Evolutionary conservation across 371 early-diverging fungal species (phyloP), one percentile per base, ranked within the genome.

Genomic region (Dichotomocladium elegans): DNA sequence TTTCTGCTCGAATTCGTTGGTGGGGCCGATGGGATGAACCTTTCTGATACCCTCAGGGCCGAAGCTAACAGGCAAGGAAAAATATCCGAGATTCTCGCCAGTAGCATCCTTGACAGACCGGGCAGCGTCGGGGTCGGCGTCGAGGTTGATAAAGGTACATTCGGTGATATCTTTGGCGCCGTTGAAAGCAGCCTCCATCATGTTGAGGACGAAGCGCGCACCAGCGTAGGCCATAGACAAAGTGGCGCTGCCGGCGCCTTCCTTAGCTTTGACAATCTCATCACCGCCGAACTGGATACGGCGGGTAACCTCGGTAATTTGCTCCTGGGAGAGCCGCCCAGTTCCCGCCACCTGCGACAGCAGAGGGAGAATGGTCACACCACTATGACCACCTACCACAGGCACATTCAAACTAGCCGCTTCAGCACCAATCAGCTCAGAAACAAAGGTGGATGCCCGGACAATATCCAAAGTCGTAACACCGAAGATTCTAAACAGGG

Each of bases 281-380:
- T 95, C 95, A 58, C 95, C 95, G 66, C 93, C 95, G 68, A 80
- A 95, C 70, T 95, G 95, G 56, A 95, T 91, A 52, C 95, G 88
- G 34, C 93, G 58, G 54, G 89, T 91, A 19, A 95, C 78, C 19
- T 77, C 58, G 45, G 88, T 88, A 53, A 85, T 68, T 74, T 91
- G 85, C 31, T 83, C 89, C 40, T 89, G 66, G 31, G 78, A 69
- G 58, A 91, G 81, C 48, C 63, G 59, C 3, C 71, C 68, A 50
- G 86, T 80, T 47, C 60, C 68, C 22, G 70, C 50, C n/a, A 80
- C 71, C 59, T 82, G 78, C 26, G 89, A 88, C 45, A 93, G 77
- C n/a, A 95, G 60, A 27, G 93, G 93, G 26, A 95, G 72, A 49
- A 93, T 93, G 60, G 95, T 93, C 10, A 84, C 87, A 44, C 95